Base-by-base conservation (phyloP, 2,329 filamentous ascomycete genomes). In the Metarhizium rileyi region DNA sequence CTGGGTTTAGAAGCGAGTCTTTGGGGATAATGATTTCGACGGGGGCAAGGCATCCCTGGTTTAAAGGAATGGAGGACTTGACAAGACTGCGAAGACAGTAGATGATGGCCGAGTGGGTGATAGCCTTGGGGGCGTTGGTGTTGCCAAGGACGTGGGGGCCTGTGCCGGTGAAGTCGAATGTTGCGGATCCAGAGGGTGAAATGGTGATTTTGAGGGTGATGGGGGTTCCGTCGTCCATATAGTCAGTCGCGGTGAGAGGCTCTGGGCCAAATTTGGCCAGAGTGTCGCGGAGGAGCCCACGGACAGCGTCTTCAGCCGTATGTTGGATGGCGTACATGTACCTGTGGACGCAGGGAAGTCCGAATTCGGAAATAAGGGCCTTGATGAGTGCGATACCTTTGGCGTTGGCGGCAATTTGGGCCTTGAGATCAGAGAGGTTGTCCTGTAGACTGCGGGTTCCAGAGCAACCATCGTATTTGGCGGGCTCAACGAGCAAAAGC, bases 161-260 rank as follows among this genome's bases (percentile, higher is more conserved):
- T 1, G 64, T 66, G 33, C 64, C 64, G 5, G 55, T 56, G 35
- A 67, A 67, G 52, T 67, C 64, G 61, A 93, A 94, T 0, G 84
- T 71, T 0, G 89, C 89, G 55, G 87, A 85, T 36, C 87, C 88
- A 1, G 81, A 75, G 0, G 77, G 76, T 58, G 90, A 78, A 56
- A 94, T 94, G 8, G 79, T 83, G 35, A 95, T 76, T 49, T 81
- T 83, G 4, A 94, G 76, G 47, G 76, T 72, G 59, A 95, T 93
- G 0, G 86, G 85, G 12, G 80, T 86, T 30, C 89, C 88, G 58
- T 95, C 88, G 62, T 95, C 89, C 86, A 94, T 93, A 69, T 83
- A 88, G 61, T 33, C 80, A 10, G 56, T 51, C 2, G 67, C 65
- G 8, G 50, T 44, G 4, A 70, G 57, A 7, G 55, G 51, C 22